Conservation (phyloP, 441 rosid species). For the Mallotus japonicus region DNA sequence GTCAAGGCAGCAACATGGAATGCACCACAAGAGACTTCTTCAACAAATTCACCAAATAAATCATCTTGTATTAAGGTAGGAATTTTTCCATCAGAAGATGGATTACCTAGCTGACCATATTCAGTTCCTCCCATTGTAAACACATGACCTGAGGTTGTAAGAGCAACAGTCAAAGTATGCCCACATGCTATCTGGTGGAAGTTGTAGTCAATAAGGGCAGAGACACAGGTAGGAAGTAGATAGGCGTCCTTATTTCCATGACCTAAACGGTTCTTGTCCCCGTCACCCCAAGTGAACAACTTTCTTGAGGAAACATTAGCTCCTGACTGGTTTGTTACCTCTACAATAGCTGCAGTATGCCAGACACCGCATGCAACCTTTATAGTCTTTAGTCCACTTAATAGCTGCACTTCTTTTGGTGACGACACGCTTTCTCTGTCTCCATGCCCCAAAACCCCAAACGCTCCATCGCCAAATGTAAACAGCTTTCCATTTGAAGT, state of each 20-base stretch:
- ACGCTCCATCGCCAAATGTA: slow-evolving; percentile 88
- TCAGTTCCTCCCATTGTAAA: slow-evolving; percentile 80
- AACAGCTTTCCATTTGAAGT: slow-evolving; percentile 75
- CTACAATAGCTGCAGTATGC: slow-evolving; percentile 96
- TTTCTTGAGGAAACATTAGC: slow-evolving; percentile 56
- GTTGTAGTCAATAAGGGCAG: slow-evolving; percentile 81
- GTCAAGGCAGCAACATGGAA: slow-evolving; percentile 79
- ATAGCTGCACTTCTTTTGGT: slow-evolving; percentile 73
- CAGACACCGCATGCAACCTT: slow-evolving; percentile 91
- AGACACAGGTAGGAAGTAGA: slow-evolving; percentile 75
- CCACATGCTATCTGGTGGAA: slow-evolving; percentile 88
- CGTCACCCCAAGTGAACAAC: slow-evolving; percentile 96
- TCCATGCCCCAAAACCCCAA: slow-evolving; percentile 84
- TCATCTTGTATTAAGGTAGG: slow-evolving; percentile 79
- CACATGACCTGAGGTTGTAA: slow-evolving; percentile 88
- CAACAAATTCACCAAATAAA: slow-evolving; percentile 85
- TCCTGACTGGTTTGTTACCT: slow-evolving; percentile 63
- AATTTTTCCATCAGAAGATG: slow-evolving; percentile 60
- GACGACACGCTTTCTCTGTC: slow-evolving; percentile 56
- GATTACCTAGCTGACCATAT: slow-evolving; percentile 74
- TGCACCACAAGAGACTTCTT: slow-evolving; percentile 85
- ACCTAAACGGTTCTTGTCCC: slow-evolving; percentile 81
- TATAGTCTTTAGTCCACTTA: slow-evolving; percentile 68
- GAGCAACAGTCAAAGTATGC: slow-evolving; percentile 72
- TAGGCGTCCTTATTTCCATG: slow-evolving; percentile 83